Evolutionary conservation across 805 yeast species (phyloP).

Genomic region (Candida qinlingensis): DNA sequence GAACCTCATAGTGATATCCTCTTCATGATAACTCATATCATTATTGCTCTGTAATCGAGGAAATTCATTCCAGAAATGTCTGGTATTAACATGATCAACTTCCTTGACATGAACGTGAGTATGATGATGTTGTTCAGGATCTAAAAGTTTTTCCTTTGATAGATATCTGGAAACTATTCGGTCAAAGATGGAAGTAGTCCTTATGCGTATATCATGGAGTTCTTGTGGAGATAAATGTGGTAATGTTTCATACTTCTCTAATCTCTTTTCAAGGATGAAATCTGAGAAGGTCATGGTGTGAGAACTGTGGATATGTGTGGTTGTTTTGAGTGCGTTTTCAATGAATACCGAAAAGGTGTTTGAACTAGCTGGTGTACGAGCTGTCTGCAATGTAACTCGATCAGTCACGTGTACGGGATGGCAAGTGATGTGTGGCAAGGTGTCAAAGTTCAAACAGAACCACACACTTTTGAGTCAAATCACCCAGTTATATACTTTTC

Average conservation of each 20-base stretch:
- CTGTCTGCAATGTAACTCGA: neutral
- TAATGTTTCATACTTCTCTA: constrained; percentile 13
- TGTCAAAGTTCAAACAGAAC: neutral
- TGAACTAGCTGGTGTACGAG: neutral
- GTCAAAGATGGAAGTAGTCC: constrained; percentile 2
- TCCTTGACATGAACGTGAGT: constrained; percentile 7
- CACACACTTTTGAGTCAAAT: neutral
- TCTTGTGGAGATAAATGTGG: neutral
- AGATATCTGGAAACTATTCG: constrained; percentile 3
- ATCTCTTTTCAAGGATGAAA: constrained; percentile 16
- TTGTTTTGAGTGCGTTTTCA: neutral
- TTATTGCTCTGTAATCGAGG: constrained; percentile 25
- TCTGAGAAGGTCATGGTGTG: constrained; percentile 18
- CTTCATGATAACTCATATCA: constrained; percentile 25
- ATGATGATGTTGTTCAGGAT: constrained; percentile 12
- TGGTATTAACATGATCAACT: constrained; percentile 12
- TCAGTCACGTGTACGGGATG: neutral
- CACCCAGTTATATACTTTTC: neutral
- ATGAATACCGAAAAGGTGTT: neutral
- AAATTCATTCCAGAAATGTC: constrained; percentile 24
- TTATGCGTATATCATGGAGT: neutral
- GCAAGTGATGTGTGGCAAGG: neutral
- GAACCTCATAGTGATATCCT: constrained; percentile 23
- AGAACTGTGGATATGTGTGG: neutral
- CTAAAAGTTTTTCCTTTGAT: constrained; percentile 4